Conservation (phyloP, 2,329 filamentous ascomycete genomes). For the Diplodia mutila region DNA sequence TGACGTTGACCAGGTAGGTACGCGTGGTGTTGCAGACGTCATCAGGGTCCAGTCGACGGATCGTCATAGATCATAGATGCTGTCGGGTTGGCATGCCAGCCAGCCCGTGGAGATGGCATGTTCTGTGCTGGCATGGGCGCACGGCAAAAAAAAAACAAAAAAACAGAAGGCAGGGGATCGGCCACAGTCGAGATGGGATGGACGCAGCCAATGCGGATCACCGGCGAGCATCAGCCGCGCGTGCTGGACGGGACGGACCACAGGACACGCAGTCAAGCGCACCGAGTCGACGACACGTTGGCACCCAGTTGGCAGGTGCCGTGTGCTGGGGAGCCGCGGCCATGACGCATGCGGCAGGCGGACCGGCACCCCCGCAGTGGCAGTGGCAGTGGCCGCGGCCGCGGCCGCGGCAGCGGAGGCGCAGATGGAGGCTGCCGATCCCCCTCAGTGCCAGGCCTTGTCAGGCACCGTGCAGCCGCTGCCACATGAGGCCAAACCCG, state of each 20-base stretch:
- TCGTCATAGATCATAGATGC: constrained; percentile 9
- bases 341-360: constrained; percentile 11
- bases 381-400: neutral
- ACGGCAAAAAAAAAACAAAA: neutral
- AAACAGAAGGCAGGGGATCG: neutral
- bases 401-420: no score
- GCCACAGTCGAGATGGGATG: neutral
- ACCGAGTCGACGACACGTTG: neutral
- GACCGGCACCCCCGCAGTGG: constrained; percentile 2
- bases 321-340: neutral
- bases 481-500: neutral
- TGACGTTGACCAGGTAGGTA: neutral
- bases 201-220: neutral
- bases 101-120: neutral
- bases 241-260: no score
- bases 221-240: neutral
- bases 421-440: constrained; percentile 11
- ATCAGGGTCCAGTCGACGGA: constrained; percentile 20
- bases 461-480: constrained; percentile 17
- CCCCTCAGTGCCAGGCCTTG: constrained; percentile 8
- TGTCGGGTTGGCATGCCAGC: neutral
- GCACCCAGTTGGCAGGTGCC: no score
- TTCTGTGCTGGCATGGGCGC: no score
- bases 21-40: constrained; percentile 4
- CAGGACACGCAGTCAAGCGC: neutral